Percentiles rank a stretch among this genome's conserved stretches.
These are phyloP conservation scores for Colletotrichum kahawae DNA, from an alignment of 2,329 filamentous ascomycete genomes.

Conservation along the genomic window DNA sequence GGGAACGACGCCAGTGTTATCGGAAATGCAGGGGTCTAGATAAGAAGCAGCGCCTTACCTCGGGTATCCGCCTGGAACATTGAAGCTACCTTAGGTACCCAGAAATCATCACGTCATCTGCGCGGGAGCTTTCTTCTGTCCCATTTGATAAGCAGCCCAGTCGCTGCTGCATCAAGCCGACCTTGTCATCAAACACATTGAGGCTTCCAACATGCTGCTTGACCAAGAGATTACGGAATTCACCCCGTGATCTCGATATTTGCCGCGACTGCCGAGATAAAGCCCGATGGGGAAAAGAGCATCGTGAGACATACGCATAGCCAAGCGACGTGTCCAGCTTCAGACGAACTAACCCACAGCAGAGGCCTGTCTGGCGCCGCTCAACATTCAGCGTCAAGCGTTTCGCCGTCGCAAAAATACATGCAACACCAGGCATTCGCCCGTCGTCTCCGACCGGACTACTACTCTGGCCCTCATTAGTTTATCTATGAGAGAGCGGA, in stretches of 20 bases:
- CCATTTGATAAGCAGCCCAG: neutral
- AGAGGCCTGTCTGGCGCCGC: neutral
- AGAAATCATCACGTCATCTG: neutral
- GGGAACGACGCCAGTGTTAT: neutral
- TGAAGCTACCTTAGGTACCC: neutral
- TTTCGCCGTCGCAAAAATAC: neutral
- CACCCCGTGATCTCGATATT: neutral
- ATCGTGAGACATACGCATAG: neutral
- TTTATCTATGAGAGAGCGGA: constrained; percentile 23
- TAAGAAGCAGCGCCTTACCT: neutral
- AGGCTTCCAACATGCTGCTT: neutral
- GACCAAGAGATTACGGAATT: neutral
- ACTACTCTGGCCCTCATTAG: constrained; percentile 20
- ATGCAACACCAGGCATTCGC: constrained; percentile 18
- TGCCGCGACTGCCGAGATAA: neutral
- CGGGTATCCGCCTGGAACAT: neutral
- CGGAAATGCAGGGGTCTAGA: neutral
- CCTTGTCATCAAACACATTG: neutral
- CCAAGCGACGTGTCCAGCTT: neutral
- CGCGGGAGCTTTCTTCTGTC: neutral
- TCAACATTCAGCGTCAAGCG: neutral
- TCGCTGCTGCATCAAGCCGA: neutral
- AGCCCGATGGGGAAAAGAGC: neutral
- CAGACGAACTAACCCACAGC: neutral
- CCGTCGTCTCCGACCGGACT: constrained; percentile 20